phyloP scores from a whole-genome alignment of 257 asterid species.

The Solanum virginianum region DNA sequence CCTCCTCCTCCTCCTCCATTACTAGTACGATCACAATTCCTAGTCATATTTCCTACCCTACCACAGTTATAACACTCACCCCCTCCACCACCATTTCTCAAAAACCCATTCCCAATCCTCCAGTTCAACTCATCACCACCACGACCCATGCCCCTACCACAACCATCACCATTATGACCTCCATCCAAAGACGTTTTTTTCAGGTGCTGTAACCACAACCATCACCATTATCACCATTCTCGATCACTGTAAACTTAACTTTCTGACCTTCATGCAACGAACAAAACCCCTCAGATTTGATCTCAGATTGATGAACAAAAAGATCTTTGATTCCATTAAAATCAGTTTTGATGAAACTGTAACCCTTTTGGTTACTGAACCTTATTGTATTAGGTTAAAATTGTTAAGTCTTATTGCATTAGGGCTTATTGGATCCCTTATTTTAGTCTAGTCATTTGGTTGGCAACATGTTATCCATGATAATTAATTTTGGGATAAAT shows the following conservation, averaged over 20 bases:
- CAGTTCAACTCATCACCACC: conserved; percentile 3
- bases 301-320: conserved; percentile 66
- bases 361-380: conserved; percentile 57
- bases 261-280: conserved; percentile 54
- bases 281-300: conserved; percentile 70
- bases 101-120: conserved; percentile 11
- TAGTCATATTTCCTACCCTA: not conserved
- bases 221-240: conserved; percentile 40
- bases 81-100: not conserved
- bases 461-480: too few species aligned
- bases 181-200: conserved; percentile 30
- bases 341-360: conserved; percentile 67
- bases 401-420: not conserved
- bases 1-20: not conserved
- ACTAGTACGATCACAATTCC: not conserved
- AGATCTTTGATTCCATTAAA: conserved; percentile 44
- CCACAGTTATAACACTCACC: not conserved
- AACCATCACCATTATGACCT: not conserved
- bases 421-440: not conserved
- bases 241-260: conserved; percentile 48
- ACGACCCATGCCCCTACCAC: conserved; percentile 7
- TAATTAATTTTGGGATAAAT: too few species aligned
- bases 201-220: conserved; percentile 48
- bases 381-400: not conserved
- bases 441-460: not conserved